Evolutionary conservation across 305 asterid species (phyloP).

Genomic region (Lippia alba): DNA sequence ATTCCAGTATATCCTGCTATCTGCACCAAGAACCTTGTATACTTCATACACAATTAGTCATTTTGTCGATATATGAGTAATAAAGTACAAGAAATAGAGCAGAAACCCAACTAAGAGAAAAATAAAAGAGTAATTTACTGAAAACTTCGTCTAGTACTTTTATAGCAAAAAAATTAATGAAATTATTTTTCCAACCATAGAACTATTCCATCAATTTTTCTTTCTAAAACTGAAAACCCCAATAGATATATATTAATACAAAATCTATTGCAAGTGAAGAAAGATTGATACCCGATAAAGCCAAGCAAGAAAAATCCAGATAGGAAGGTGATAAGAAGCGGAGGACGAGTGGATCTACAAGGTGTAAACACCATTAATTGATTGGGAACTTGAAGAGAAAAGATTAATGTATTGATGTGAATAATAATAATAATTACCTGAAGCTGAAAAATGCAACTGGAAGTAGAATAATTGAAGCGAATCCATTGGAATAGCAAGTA

Average conservation of each 20-base stretch:
- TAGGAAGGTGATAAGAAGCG: constrained; percentile 45
- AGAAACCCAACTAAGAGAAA: no score
- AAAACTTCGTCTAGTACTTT: no score
- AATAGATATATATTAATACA: neutral
- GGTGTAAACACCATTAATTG: constrained; percentile 2
- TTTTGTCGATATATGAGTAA: neutral
- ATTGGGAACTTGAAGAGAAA: neutral
- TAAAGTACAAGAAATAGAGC: neutral
- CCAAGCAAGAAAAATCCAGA: constrained; percentile 69
- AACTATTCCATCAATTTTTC: no score
- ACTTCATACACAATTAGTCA: neutral
- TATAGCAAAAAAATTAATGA: no score
- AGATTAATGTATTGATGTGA: neutral
- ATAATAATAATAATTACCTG: constrained; percentile 47
- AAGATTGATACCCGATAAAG: constrained; percentile 52
- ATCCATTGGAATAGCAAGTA: constrained; percentile 47
- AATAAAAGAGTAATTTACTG: no score
- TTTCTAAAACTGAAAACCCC: no score
- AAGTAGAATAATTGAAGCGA: constrained; percentile 53
- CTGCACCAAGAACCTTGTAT: constrained; percentile 57
- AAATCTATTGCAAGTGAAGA: neutral
- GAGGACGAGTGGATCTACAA: constrained; percentile 57
- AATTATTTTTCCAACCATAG: no score
- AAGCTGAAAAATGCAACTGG: constrained; percentile 44
- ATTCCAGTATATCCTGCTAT: constrained; percentile 56